phyloP scores from a whole-genome alignment of 164 flowering plant species.

The Dillenia turbinata region DNA sequence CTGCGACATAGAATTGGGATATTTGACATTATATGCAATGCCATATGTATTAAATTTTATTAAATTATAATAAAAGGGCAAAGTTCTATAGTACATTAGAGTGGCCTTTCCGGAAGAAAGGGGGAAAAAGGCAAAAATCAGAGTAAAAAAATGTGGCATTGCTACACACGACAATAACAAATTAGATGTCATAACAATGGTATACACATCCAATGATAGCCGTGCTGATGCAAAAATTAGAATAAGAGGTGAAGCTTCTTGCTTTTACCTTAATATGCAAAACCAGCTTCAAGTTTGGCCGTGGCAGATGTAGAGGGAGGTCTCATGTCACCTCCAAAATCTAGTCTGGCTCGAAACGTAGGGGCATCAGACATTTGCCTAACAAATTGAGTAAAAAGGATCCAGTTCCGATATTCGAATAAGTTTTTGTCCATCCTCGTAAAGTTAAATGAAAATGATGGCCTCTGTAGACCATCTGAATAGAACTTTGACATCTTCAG shows the following conservation, averaged over 20 bases:
- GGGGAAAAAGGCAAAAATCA: conserved; percentile 5
- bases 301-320: conserved; percentile 17
- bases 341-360: conserved; percentile 44
- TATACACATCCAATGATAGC: too few relatives aligned
- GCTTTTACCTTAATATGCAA: conserved; percentile 18
- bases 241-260: conserved; percentile 4
- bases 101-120: background rate
- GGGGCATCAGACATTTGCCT: conserved; percentile 45
- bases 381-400: conserved; percentile 51
- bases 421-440: conserved; percentile 58
- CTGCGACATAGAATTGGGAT: too few relatives aligned
- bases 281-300: conserved; percentile 22
- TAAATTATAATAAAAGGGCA: too few relatives aligned
- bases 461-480: conserved; percentile 34
- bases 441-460: conserved; percentile 54
- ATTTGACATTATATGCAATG: too few relatives aligned
- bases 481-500: conserved; percentile 42
- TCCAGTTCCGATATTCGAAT: conserved; percentile 47
- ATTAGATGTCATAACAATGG: too few relatives aligned
- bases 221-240: too few relatives aligned
- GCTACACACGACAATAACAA: background rate
- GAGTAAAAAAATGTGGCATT: conserved; percentile 9
- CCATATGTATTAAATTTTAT: too few relatives aligned
- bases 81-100: too few relatives aligned
- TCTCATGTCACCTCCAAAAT: conserved; percentile 18